Percentiles rank a stretch among this genome's conserved stretches.
phyloP scores from a whole-genome alignment of 306 rosid species.

The Cucurbita moschata region DNA sequence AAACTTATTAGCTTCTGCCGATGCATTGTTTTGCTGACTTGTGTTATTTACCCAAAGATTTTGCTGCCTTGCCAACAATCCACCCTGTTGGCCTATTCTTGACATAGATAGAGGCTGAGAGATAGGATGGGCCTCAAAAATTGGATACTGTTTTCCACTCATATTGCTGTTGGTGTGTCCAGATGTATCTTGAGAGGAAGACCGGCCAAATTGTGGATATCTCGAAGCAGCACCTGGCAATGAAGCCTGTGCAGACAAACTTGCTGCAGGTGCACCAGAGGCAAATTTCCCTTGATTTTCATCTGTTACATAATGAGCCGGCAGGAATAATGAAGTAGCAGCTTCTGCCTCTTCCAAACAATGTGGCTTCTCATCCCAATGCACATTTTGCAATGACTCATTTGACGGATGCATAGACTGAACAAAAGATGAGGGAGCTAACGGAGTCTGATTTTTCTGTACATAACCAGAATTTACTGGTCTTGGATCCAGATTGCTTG shows the following conservation, averaged over 20 bases:
- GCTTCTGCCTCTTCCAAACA: constrained; percentile 12
- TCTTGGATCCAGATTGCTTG: constrained; percentile 19
- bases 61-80: constrained; percentile 12
- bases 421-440: constrained; percentile 12
- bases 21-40: constrained; percentile 18
- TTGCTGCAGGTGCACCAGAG: constrained; percentile 12
- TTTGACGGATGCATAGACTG: constrained; percentile 16
- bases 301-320: constrained; percentile 22
- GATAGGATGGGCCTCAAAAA: constrained; percentile 23
- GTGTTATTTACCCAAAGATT: constrained; percentile 18
- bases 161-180: constrained; percentile 3
- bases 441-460: constrained; percentile 19
- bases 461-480: constrained; percentile 15
- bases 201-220: constrained; percentile 16
- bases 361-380: constrained; percentile 24
- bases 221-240: constrained; percentile 12
- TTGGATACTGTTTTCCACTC: constrained; percentile 21
- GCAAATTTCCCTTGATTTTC: constrained; percentile 20
- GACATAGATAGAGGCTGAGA: constrained; percentile 15
- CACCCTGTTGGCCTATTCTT: constrained; percentile 21
- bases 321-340: constrained; percentile 15
- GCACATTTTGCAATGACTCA: constrained; percentile 20
- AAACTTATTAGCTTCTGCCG: constrained; percentile 10
- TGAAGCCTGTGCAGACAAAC: constrained; percentile 18
- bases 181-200: constrained; percentile 23